These are phyloP conservation scores for Gastrolobium villosum DNA, from an alignment of 306 rosid species.

Conservation along the genomic window DNA sequence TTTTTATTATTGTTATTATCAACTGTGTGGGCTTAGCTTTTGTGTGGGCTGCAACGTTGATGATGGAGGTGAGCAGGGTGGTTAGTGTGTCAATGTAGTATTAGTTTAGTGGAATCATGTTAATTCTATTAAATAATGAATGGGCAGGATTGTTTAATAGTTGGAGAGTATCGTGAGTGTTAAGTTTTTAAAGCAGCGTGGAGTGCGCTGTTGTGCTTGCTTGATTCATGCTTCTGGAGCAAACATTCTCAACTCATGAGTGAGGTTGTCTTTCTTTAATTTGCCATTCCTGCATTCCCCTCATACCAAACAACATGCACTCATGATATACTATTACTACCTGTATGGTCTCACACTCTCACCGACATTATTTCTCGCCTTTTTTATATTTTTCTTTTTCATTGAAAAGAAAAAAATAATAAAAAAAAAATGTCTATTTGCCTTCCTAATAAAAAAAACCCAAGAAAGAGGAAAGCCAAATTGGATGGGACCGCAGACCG, in stretches of 20 bases:
- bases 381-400: not conserved
- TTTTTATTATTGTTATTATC: not conserved
- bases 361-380: constrained; percentile 50
- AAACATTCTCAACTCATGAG: constrained; percentile 67
- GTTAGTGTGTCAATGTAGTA: not conserved
- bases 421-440: not conserved
- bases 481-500: not conserved
- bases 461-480: constrained; percentile 2
- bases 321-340: constrained; percentile 39
- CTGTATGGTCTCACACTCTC: constrained; percentile 31
- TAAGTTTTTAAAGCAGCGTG: constrained; percentile 48
- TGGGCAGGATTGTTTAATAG: constrained; percentile 33
- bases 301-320: constrained; percentile 20
- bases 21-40: constrained; percentile 21
- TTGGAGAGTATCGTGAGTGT: constrained; percentile 2
- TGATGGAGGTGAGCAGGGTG: constrained; percentile 35
- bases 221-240: constrained; percentile 38
- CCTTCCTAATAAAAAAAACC: not conserved
- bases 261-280: constrained; percentile 21
- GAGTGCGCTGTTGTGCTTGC: constrained; percentile 48
- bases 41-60: constrained; percentile 34
- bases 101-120: constrained; percentile 25
- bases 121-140: constrained; percentile 17
- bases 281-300: constrained; percentile 13
- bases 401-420: not conserved